Percentiles rank a stretch among this genome's conserved stretches.
These are phyloP conservation scores for Colletotrichum scovillei DNA, from an alignment of 2,329 filamentous ascomycete genomes.

Conservation along the genomic window DNA sequence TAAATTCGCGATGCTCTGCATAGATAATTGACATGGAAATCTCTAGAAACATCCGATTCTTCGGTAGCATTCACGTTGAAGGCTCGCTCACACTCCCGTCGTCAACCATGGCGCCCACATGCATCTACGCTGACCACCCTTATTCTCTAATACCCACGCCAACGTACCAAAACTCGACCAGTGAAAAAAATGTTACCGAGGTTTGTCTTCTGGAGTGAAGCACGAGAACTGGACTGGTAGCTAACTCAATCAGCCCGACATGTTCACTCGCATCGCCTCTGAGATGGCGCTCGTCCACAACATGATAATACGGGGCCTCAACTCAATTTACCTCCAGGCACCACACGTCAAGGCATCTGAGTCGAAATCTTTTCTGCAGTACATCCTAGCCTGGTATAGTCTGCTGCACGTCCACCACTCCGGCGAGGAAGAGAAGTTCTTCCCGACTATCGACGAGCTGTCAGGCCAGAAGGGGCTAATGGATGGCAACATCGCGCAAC, in stretches of 20 bases:
- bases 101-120: neutral
- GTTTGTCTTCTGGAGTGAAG: neutral
- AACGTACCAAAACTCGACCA: neutral
- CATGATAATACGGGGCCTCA: constrained; percentile 48
- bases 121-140: constrained; percentile 20
- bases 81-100: neutral
- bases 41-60: too few relatives aligned
- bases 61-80: too few relatives aligned
- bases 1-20: too few relatives aligned
- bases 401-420: constrained; percentile 52
- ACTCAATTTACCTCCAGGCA: constrained; percentile 51
- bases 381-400: constrained; percentile 45
- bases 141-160: constrained; percentile 19
- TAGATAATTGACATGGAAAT: too few relatives aligned
- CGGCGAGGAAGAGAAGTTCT: constrained; percentile 50
- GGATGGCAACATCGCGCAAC: constrained; percentile 54
- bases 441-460: constrained; percentile 50
- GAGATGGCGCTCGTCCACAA: constrained; percentile 50
- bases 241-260: constrained; percentile 39
- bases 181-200: constrained; percentile 4
- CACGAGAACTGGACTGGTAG: neutral
- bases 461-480: constrained; percentile 50
- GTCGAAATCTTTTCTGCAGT: constrained; percentile 46
- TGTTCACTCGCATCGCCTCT: constrained; percentile 41
- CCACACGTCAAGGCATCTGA: constrained; percentile 48